Conservation (phyloP, 1,284 basidiomycete species). For the Puccinia brachypodii region DNA sequence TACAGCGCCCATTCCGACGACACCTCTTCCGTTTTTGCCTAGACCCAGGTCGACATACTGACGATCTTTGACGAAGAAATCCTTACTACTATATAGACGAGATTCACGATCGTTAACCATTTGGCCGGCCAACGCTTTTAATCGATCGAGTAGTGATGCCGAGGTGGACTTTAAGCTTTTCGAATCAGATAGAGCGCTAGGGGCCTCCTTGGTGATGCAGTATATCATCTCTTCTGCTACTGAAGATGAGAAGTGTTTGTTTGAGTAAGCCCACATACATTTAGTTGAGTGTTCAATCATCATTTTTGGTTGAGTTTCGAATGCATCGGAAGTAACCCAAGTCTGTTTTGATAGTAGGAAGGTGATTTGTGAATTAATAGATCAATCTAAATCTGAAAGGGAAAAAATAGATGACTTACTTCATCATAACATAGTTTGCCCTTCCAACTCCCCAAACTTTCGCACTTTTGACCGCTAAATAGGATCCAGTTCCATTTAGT, state of each 20-base stretch:
- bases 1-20: slow-evolving; percentile 84
- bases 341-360: slow-evolving; percentile 60
- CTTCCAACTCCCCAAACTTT: slow-evolving; percentile 64
- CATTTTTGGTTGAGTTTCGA: slow-evolving; percentile 64
- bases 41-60: slow-evolving; percentile 75
- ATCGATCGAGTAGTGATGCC: slow-evolving; percentile 21
- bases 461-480: slow-evolving; percentile 77
- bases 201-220: slow-evolving; percentile 75
- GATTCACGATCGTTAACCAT: slow-evolving; percentile 61
- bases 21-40: slow-evolving; percentile 76
- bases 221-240: slow-evolving; percentile 73
- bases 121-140: slow-evolving; percentile 33
- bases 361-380: neutral
- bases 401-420: slow-evolving; percentile 58
- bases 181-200: slow-evolving; percentile 30
- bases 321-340: slow-evolving; percentile 80
- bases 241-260: slow-evolving; percentile 71
- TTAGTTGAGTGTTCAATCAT: slow-evolving; percentile 70
- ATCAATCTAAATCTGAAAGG: neutral
- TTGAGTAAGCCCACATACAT: slow-evolving; percentile 84
- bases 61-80: slow-evolving; percentile 71
- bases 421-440: slow-evolving; percentile 72
- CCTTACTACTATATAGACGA: slow-evolving; percentile 73
- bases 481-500: slow-evolving; percentile 63
- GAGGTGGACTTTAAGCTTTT: slow-evolving; percentile 53